Percentiles rank a stretch among this genome's conserved stretches.
Evolutionary conservation across 1,284 basidiomycete genomes (phyloP).

Genomic region (Rhizoctonia solani): DNA sequence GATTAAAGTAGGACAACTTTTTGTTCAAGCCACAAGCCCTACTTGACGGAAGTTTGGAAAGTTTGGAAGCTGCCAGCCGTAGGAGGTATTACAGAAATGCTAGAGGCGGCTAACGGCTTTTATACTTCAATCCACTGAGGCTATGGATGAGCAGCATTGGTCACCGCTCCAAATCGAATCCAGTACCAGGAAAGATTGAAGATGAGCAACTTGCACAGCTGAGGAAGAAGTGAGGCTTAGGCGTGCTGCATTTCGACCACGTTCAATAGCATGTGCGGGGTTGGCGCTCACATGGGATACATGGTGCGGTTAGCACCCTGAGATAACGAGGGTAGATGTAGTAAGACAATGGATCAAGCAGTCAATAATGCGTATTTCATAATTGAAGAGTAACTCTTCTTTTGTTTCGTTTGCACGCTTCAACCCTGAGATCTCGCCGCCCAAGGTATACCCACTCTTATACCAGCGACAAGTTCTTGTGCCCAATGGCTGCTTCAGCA

Average conservation of each 20-base stretch:
- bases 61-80: too few relatives aligned
- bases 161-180: not conserved
- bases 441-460: too few relatives aligned
- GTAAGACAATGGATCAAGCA: not conserved
- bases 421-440: not conserved
- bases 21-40: too few relatives aligned
- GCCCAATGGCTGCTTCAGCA: too few relatives aligned
- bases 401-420: not conserved
- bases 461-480: too few relatives aligned
- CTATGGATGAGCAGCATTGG: not conserved
- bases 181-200: not conserved
- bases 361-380: not conserved
- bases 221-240: not conserved
- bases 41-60: too few relatives aligned
- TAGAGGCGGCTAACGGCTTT: too few relatives aligned
- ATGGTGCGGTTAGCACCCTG: not conserved
- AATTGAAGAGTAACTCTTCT: not conserved
- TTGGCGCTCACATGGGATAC: not conserved
- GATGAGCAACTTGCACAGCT: not conserved
- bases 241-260: slow-evolving; percentile 1
- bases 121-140: not conserved
- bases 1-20: too few relatives aligned
- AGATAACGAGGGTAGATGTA: not conserved
- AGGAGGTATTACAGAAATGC: too few relatives aligned
- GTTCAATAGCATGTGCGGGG: not conserved